These are phyloP conservation scores for Fusarium avenaceum DNA, from an alignment of 2,329 filamentous ascomycete species.

Conservation along the genomic window DNA sequence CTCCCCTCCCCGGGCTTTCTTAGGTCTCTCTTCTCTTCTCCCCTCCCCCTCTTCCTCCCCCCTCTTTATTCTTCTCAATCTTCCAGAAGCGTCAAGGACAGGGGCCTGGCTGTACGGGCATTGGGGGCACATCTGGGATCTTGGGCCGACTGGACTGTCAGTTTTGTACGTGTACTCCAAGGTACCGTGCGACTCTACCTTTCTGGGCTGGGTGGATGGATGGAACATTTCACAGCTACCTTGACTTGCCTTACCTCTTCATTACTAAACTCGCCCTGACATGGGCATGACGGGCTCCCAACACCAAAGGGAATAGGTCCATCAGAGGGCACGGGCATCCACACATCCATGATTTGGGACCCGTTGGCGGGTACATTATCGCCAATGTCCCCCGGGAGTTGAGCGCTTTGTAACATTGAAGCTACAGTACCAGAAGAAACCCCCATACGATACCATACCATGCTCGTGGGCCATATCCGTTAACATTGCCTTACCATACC, in stretches of 20 bases:
- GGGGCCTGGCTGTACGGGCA: constrained; percentile 38
- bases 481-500: constrained; percentile 11
- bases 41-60: constrained; percentile 21
- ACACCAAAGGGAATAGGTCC: constrained; percentile 22
- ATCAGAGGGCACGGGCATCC: constrained; percentile 38
- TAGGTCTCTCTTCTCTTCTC: too few relatives aligned
- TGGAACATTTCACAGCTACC: constrained; percentile 34
- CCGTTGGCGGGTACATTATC: constrained; percentile 48
- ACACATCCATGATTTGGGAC: constrained; percentile 29
- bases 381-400: constrained; percentile 43
- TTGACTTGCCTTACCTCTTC: background rate
- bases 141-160: constrained; percentile 34
- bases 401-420: constrained; percentile 45
- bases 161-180: constrained; percentile 15
- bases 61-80: constrained; percentile 25
- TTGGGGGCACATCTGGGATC: constrained; percentile 42
- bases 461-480: constrained; percentile 1
- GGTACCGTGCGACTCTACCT: constrained; percentile 8
- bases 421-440: constrained; percentile 33
- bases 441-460: background rate
- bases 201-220: constrained; percentile 7
- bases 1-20: too few relatives aligned
- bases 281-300: constrained; percentile 46
- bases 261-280: constrained; percentile 28
- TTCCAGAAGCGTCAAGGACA: constrained; percentile 46